Conservation (phyloP, 2,329 filamentous ascomycete genomes). For the Arthrobotrys pseudoclavata region DNA sequence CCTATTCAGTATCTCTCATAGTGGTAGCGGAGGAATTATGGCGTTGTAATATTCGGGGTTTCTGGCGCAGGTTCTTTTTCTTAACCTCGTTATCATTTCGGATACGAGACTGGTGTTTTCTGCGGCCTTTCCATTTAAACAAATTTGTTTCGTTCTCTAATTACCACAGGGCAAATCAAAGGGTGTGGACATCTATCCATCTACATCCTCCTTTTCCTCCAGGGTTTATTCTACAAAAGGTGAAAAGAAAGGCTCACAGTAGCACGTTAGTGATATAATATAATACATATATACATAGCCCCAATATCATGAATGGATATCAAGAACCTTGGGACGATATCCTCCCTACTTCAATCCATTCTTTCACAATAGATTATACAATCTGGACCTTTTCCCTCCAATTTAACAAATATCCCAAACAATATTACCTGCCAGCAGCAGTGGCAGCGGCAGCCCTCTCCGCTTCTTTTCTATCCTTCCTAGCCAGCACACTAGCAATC, state of each 20-base stretch:
- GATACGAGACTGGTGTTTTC: background rate
- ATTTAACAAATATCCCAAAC: background rate
- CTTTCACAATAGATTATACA: background rate
- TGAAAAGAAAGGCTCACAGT: background rate
- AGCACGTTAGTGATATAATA: conserved; percentile 12
- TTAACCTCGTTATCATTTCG: background rate
- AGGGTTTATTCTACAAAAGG: background rate
- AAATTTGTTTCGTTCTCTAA: background rate
- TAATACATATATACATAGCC: conserved; percentile 48
- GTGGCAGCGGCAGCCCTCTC: conserved; percentile 54
- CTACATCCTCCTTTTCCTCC: background rate
- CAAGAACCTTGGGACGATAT: conserved; percentile 1
- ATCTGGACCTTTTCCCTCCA: background rate
- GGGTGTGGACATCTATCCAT: background rate
- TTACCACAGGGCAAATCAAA: conserved; percentile 4
- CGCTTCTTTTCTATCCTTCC: conserved; percentile 69
- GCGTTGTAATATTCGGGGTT: conserved; percentile 15
- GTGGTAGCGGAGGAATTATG: background rate
- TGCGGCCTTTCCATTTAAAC: background rate
- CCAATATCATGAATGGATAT: conserved; percentile 7
- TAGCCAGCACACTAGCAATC: conserved; percentile 74
- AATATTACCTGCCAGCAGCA: conserved; percentile 5
- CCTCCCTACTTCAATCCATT: background rate
- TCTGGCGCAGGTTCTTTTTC: background rate
- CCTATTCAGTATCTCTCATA: background rate